These are phyloP conservation scores for Tetraselmis chui DNA, from an alignment of 139 green algal genomes.

Conservation along the genomic window DNA sequence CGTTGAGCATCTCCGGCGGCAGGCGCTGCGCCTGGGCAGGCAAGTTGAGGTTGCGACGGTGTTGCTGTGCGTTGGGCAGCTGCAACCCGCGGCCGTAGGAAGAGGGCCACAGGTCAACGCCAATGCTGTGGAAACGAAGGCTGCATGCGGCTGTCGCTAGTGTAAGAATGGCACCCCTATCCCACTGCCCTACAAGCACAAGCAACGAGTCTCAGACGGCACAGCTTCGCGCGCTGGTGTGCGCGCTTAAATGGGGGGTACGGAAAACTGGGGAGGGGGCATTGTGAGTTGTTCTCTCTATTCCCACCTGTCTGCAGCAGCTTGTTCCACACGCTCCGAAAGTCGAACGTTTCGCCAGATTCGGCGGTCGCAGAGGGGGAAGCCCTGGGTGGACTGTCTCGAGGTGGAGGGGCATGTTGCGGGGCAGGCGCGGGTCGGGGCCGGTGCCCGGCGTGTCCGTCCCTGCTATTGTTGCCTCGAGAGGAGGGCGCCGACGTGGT, in stretches of 20 bases:
- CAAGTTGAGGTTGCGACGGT: not conserved
- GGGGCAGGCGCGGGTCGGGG: not conserved
- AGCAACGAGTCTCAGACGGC: not conserved
- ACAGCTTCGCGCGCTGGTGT: too few relatives aligned
- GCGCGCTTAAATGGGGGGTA: too few relatives aligned
- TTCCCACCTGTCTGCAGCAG: too few relatives aligned
- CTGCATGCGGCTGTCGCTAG: not conserved
- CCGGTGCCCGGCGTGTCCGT: not conserved
- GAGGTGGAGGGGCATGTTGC: not conserved
- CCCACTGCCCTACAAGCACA: not conserved
- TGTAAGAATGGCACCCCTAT: not conserved
- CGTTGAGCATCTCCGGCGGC: not conserved
- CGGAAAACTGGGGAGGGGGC: too few relatives aligned
- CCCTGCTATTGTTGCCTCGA: too few relatives aligned
- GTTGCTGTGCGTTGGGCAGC: not conserved
- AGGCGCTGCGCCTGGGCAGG: not conserved
- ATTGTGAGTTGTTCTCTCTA: too few relatives aligned
- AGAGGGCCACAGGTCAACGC: not conserved
- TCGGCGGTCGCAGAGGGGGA: too few relatives aligned
- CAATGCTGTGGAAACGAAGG: not conserved
- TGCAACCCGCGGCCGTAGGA: not conserved
- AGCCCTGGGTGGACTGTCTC: too few relatives aligned
- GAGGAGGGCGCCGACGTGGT: not conserved
- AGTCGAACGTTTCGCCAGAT: not conserved
- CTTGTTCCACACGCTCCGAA: too few relatives aligned